A percentile compares a stretch with the other conserved stretches of the same genome.
phyloP scores from a whole-genome alignment of 345 rosid species.

The Trapa incisa region DNA sequence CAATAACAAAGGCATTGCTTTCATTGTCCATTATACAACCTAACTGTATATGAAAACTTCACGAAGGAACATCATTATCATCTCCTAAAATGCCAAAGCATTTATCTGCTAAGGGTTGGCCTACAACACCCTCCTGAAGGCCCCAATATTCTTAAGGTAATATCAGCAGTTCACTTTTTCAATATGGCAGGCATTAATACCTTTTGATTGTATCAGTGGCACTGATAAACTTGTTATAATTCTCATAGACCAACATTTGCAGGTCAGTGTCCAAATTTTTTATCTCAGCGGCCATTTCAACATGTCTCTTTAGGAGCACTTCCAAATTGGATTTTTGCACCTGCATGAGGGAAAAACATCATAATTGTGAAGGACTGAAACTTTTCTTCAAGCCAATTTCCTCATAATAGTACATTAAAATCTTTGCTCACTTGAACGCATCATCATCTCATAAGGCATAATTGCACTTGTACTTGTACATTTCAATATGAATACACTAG shows the following conservation, averaged over 20 bases:
- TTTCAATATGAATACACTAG: background rate
- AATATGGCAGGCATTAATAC: conserved; percentile 21
- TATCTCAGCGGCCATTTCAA: conserved; percentile 94
- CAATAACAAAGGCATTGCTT: background rate
- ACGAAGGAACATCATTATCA: background rate
- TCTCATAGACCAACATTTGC: conserved; percentile 95
- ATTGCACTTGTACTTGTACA: background rate
- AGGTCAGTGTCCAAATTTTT: conserved; percentile 96
- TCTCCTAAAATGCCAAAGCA: background rate
- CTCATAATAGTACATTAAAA: background rate
- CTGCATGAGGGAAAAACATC: conserved; percentile 20
- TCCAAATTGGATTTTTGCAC: conserved; percentile 74
- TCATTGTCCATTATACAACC: background rate
- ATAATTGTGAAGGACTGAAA: background rate
- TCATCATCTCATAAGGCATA: background rate
- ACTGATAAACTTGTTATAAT: conserved; percentile 92
- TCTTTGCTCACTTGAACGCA: background rate
- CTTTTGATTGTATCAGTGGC: conserved; percentile 98
- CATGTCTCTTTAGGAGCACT: conserved; percentile 80
- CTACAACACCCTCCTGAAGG: background rate
- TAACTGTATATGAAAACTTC: background rate
- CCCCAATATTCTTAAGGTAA: background rate
- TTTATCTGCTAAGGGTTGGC: background rate
- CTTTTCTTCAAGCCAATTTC: background rate
- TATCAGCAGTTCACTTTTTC: background rate